These are phyloP conservation scores for Russula virescens DNA, from an alignment of 768 basidiomycete species.

Conservation along the genomic window DNA sequence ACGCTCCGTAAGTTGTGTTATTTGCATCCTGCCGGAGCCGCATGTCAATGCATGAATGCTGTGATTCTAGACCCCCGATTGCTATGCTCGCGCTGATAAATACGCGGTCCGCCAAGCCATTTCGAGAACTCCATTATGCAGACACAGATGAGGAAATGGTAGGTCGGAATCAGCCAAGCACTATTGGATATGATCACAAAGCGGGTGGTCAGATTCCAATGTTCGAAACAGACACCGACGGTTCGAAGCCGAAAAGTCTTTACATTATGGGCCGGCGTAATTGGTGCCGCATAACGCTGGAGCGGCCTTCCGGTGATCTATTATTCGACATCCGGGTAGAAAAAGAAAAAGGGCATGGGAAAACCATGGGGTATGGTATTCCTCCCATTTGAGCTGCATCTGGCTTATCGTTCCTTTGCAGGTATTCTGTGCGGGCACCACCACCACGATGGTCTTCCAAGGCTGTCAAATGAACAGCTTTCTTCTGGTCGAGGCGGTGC, in stretches of 20 bases:
- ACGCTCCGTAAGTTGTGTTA: constrained; percentile 77
- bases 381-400: not conserved
- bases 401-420: not conserved
- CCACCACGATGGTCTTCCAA: no score
- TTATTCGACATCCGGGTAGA: constrained; percentile 85
- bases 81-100: constrained; percentile 76
- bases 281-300: constrained; percentile 71
- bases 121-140: constrained; percentile 76
- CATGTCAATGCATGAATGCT: not conserved
- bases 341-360: constrained; percentile 72
- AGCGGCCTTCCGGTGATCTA: constrained; percentile 54
- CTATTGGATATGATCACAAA: not conserved
- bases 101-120: constrained; percentile 71
- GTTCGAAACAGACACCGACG: constrained; percentile 73
- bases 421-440: constrained; percentile 30
- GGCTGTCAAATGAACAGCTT: no score
- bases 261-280: constrained; percentile 86
- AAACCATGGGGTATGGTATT: constrained; percentile 62
- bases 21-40: not conserved
- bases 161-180: not conserved
- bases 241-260: constrained; percentile 65
- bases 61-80: constrained; percentile 47
- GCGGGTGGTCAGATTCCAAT: constrained; percentile 56
- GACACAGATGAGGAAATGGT: constrained; percentile 90
- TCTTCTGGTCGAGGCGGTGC: no score